These are phyloP conservation scores for Fomitopsis betulina DNA, from an alignment of 1,284 basidiomycete species.

Conservation along the genomic window DNA sequence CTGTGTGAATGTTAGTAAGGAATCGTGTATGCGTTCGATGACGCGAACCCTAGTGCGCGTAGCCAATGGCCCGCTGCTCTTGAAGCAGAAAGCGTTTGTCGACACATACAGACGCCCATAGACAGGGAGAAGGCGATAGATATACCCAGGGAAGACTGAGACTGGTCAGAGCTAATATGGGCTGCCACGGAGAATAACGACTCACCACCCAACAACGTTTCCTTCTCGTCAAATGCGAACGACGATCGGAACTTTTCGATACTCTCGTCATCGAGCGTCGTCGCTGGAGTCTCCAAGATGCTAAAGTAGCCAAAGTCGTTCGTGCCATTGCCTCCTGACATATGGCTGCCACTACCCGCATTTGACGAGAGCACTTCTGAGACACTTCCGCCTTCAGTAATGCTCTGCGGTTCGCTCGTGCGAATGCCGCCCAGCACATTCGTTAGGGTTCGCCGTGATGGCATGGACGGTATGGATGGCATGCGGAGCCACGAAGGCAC, in stretches of 20 bases:
- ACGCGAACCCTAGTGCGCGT: constrained; percentile 66
- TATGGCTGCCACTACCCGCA: constrained; percentile 31
- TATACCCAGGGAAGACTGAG: constrained; percentile 82
- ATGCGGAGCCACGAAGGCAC: constrained; percentile 18
- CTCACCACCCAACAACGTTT: constrained; percentile 83
- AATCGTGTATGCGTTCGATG: neutral
- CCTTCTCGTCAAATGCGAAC: constrained; percentile 86
- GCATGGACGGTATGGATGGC: constrained; percentile 49
- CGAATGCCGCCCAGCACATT: constrained; percentile 13
- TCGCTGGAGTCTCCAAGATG: constrained; percentile 64
- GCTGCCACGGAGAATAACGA: neutral
- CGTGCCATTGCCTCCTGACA: constrained; percentile 24
- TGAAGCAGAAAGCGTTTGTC: constrained; percentile 86
- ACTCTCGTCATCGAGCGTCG: constrained; percentile 57
- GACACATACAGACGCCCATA: constrained; percentile 86
- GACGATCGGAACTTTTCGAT: constrained; percentile 71
- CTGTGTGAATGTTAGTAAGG: constrained; percentile 34
- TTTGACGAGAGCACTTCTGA: constrained; percentile 57
- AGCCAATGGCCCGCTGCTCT: constrained; percentile 72
- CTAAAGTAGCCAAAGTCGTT: constrained; percentile 68
- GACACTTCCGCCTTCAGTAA: constrained; percentile 25
- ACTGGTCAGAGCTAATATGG: neutral
- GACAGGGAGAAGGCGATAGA: constrained; percentile 83
- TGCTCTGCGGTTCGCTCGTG: constrained; percentile 16
- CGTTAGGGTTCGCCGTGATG: constrained; percentile 43